Evolutionary conservation across 495 filamentous ascomycete genomes (phyloP), one percentile per base, ranked within the genome.

Genomic region (Pseudomonodictys pantanalensis): DNA sequence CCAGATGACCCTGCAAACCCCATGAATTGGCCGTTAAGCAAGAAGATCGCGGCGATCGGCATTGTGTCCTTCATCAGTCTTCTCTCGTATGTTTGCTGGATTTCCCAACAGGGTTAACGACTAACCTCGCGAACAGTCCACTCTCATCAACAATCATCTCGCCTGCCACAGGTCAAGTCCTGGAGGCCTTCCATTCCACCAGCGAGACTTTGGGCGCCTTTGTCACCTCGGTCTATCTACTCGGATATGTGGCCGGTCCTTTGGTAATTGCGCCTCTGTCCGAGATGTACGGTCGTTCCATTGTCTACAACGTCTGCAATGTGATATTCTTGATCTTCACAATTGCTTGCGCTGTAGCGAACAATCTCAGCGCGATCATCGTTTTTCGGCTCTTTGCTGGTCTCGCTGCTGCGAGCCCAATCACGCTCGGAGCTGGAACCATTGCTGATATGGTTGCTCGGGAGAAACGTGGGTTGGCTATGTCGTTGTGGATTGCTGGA

Each of bases 1-100:
- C 65, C 71, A 20, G 53, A 73, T 26, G 73, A 76, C 64, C 73
- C 73, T 3, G 58, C 47, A 38, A 77, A 76, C 60, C 75, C 75
- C 3, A 63, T 75, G 63, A 81, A 81, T 62, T 82, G 76, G 69
- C 29, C 70, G 0, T 53, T 41, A n/a, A 54, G 24, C 30, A 71
- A 69, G 43, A 80, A 80, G 60, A 75, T 74, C 72, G 57, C 56
- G 15, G 72, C 71, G 44, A 70, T 78, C 20, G 67, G 57, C 39
- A 69, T 78, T n/a, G 66, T 76, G 1, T 71, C 71, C 1, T 24
- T 72, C 0, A 64, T 76, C 15, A 71, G 72, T 2, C 66, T 75
- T 18, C 60, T 76, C 42, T 70, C 68, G 73, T 75, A 58, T 67
- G 72, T 66, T 7, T 17, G 3, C 50, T 4, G 10, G 22, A 11